Evolutionary conservation across 2,329 filamentous ascomycete species (phyloP).

Genomic region (Coniochaeta prunicola): DNA sequence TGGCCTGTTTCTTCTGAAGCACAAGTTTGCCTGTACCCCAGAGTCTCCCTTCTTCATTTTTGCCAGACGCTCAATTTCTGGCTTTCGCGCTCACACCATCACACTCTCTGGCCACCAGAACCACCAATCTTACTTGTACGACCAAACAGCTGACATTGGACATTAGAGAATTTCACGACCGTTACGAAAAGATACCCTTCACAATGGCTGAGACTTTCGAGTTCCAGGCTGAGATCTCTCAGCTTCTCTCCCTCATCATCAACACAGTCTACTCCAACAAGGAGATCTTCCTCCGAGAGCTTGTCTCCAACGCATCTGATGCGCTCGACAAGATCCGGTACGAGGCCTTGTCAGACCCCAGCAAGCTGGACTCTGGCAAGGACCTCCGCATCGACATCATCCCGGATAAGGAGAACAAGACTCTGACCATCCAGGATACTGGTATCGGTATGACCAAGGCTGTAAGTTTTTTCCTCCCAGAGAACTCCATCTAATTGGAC

Average conservation of each 20-base stretch:
- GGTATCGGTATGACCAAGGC: conserved; percentile 99
- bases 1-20: background rate
- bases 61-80: background rate
- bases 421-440: conserved; percentile 91
- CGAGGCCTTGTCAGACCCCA: conserved; percentile 93
- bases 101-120: background rate
- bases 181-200: conserved; percentile 29
- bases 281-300: conserved; percentile 98
- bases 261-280: conserved; percentile 99
- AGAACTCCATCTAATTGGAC: background rate
- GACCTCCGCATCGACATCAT: conserved; percentile 99
- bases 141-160: background rate
- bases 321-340: conserved; percentile 99
- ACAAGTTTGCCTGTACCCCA: background rate
- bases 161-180: conserved; percentile 6
- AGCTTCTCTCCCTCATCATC: conserved; percentile 99
- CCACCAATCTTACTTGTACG: background rate
- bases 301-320: conserved; percentile 98
- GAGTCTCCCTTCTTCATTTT: background rate
- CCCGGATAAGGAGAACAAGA: conserved; percentile 95
- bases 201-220: conserved; percentile 95
- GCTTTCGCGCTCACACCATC: background rate
- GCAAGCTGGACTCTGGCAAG: conserved; percentile 95
- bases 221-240: conserved; percentile 99
- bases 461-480: conserved; percentile 50